Evolutionary conservation across 768 basidiomycete genomes (phyloP).

Genomic region (Lanmaoa rubissima): DNA sequence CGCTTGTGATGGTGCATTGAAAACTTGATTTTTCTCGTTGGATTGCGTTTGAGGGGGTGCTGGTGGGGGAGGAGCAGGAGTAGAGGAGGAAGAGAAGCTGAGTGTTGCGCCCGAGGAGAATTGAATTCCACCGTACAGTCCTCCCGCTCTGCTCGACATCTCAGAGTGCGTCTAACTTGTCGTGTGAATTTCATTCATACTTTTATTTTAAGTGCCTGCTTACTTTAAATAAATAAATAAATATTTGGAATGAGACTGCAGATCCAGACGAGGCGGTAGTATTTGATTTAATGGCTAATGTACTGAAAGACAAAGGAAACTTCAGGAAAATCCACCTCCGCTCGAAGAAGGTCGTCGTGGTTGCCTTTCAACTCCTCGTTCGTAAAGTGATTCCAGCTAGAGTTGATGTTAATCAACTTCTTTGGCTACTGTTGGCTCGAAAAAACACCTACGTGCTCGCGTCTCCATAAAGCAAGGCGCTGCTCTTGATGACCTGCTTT

Average conservation of each 20-base stretch:
- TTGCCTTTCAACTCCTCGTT: constrained; percentile 85
- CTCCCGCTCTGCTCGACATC: too few species aligned
- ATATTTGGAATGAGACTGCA: background rate
- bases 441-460: constrained; percentile 84
- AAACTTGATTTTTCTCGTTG: too few species aligned
- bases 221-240: background rate
- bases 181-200: constrained; percentile 17
- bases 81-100: too few species aligned
- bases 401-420: background rate
- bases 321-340: constrained; percentile 78
- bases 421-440: background rate
- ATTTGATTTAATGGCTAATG: constrained; percentile 68
- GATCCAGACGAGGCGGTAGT: background rate
- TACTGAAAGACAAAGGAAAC: constrained; percentile 98
- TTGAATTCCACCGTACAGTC: too few species aligned
- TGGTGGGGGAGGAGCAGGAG: too few species aligned
- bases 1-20: too few species aligned
- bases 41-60: too few species aligned
- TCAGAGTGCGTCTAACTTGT: constrained; percentile 3
- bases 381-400: constrained; percentile 96
- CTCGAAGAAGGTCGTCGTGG: constrained; percentile 92
- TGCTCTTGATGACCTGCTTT: constrained; percentile 77
- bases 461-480: constrained; percentile 91
- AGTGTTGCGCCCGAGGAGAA: too few species aligned
- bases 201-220: background rate